Base-by-base conservation (phyloP, 2,329 filamentous ascomycete genomes). In the Chaetomium olivaceum region DNA sequence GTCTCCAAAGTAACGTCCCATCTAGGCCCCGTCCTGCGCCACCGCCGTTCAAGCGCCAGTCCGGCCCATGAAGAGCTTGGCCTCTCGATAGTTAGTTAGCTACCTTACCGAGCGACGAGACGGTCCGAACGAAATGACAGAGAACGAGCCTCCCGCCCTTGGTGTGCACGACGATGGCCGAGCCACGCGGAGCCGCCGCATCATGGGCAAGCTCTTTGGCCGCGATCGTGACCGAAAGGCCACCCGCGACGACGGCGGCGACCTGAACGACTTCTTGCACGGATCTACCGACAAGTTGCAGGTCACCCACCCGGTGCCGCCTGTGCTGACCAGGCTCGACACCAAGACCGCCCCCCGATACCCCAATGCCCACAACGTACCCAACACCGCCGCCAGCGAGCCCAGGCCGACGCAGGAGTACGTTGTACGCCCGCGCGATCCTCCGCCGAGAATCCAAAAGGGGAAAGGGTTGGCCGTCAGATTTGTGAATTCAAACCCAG, bases 381-480 rank as follows among this genome's bases (percentile, higher is more conserved):
- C 27, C 27, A 29, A 29, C 65, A 60, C 69, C 77, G 79, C 67
- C 71, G 77, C 67, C 73, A 78, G 70, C 75, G 64, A 70, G 74
- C 65, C 48, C 73, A n/a, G 14, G 27, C 27, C 27, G 8, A 36
- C 74, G 14, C 81, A 82, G 66, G 79, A 81, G 70, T 82, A 80
- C 29, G 75, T 79, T 39, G 72, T 81, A 19, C 79, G 79, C 23
- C 72, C 77, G 56, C 81, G 79, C 71, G 83, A 79, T 68, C 79
- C 82, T 21, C 79, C 78, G 27, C 81, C 79, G 59, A 80, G 81
- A 31, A 79, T 78, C 39, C 81, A 84, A 74, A 91, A 91, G 76
- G 90, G 90, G 74, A 91, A 91, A 76, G 90, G 90, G 11, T 80
- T 95, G 67, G 81, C 81, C 4, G 93, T 97, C 43, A 86, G 83